Percentiles rank a stretch among this genome's conserved stretches.
phyloP scores from a whole-genome alignment of 176 grass and related monocot species.

The Lolium multiflorum region DNA sequence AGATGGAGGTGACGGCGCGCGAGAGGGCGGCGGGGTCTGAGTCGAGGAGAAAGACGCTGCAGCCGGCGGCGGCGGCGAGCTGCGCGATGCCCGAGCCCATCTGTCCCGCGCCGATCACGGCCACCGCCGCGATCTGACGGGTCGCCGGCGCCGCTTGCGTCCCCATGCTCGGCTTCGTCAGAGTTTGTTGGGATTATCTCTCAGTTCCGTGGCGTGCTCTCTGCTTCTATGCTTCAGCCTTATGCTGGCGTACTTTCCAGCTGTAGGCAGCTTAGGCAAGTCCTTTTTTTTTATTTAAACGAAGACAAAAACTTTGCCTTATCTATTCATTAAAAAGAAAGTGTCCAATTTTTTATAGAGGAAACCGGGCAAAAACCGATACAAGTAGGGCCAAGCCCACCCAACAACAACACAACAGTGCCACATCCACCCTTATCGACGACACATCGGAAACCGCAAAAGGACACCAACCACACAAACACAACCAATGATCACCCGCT shows the following conservation, averaged over 20 bases:
- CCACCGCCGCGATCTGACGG: conserved; percentile 51
- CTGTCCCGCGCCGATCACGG: conserved; percentile 84
- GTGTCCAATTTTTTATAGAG: too few relatives aligned
- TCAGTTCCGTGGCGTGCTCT: background rate
- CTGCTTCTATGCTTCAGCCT: background rate
- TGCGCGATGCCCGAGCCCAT: conserved; percentile 97
- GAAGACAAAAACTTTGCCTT: too few relatives aligned
- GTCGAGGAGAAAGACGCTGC: conserved; percentile 71
- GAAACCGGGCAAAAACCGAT: too few relatives aligned
- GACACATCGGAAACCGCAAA: too few relatives aligned
- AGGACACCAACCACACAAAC: too few relatives aligned
- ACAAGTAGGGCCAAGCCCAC: too few relatives aligned
- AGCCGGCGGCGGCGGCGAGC: conserved; percentile 73
- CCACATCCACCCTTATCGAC: too few relatives aligned
- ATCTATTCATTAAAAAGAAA: too few relatives aligned
- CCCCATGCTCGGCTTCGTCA: conserved; percentile 38
- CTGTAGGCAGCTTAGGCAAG: background rate
- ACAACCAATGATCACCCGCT: too few relatives aligned
- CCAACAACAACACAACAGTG: too few relatives aligned
- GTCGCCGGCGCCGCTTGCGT: conserved; percentile 32
- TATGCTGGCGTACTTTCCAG: background rate
- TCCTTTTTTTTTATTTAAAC: too few relatives aligned
- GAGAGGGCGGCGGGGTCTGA: conserved; percentile 67
- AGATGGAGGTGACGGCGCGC: conserved; percentile 63
- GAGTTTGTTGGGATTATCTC: background rate